phyloP scores from a whole-genome alignment of 345 rosid genomes.

The Toxicodendron radicans region DNA sequence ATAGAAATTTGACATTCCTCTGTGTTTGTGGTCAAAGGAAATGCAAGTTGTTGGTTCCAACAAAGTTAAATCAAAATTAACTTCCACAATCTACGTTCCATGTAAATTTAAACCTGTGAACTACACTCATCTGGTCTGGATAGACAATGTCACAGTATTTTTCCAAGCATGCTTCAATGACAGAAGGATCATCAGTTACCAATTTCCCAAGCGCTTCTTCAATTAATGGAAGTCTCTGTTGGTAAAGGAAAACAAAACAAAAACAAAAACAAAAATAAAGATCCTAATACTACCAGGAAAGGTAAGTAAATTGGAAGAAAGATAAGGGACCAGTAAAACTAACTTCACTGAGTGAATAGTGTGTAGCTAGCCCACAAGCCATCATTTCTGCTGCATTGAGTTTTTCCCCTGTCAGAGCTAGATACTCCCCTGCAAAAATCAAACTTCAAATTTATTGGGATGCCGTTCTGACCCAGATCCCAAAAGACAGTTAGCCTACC shows the following conservation, averaged over 20 bases:
- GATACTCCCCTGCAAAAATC: slow-evolving; percentile 75
- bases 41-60: neutral
- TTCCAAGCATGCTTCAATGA: slow-evolving; percentile 64
- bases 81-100: neutral
- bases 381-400: slow-evolving; percentile 87
- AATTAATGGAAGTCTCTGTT: slow-evolving; percentile 61
- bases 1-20: neutral
- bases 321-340: slow-evolving; percentile 12
- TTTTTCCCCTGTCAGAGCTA: slow-evolving; percentile 82
- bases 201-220: slow-evolving; percentile 69
- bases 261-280: neutral
- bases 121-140: slow-evolving; percentile 68
- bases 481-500: neutral
- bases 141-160: slow-evolving; percentile 56
- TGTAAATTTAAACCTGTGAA: slow-evolving; percentile 56
- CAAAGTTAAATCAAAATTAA: neutral
- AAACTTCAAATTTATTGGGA: neutral
- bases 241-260: neutral
- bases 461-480: neutral
- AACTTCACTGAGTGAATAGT: slow-evolving; percentile 64
- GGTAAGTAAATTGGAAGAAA: slow-evolving; percentile 3
- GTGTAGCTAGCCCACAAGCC: slow-evolving; percentile 90
- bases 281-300: slow-evolving; percentile 9
- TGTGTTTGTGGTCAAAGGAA: neutral
- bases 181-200: slow-evolving; percentile 87